These are phyloP conservation scores for Epipyxis sp. DNA, from an alignment of 108 stramenopile genomes.

Conservation along the genomic window DNA sequence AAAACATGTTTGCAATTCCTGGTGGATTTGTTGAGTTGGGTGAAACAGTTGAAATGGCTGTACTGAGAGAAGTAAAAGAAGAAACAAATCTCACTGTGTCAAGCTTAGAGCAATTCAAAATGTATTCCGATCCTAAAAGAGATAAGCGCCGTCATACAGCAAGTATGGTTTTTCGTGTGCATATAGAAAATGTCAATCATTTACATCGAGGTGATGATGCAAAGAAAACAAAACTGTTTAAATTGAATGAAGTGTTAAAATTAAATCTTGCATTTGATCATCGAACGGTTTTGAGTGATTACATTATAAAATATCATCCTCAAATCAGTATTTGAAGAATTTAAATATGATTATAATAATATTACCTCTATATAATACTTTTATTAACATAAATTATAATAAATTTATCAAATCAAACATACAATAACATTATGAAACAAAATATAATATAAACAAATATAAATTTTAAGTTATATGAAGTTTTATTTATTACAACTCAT, in stretches of 20 bases:
- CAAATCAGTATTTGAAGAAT: too few relatives aligned
- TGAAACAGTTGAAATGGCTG: conserved; percentile 45
- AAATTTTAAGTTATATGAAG: too few relatives aligned
- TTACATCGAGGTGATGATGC: conserved; percentile 23
- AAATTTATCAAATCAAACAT: too few relatives aligned
- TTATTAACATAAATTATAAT: too few relatives aligned
- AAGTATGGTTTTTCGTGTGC: conserved; percentile 34
- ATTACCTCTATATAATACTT: too few relatives aligned
- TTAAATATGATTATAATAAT: too few relatives aligned
- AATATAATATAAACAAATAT: too few relatives aligned
- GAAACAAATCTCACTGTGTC: conserved; percentile 46
- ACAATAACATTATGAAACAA: too few relatives aligned
- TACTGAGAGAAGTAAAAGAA: conserved; percentile 44
- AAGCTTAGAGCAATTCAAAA: conserved; percentile 32
- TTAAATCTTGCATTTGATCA: conserved; percentile 36
- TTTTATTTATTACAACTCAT: too few relatives aligned
- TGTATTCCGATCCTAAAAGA: conserved; percentile 45
- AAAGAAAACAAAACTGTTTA: not conserved
- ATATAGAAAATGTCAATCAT: not conserved
- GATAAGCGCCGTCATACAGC: conserved; percentile 48
- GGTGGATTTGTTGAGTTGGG: conserved; percentile 50
- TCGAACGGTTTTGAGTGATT: conserved; percentile 5
- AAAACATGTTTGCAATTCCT: conserved; percentile 1
- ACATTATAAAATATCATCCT: conserved; percentile 8
- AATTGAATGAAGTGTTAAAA: not conserved